Evolutionary conservation across 805 yeast species (phyloP).

Genomic region (Blastobotrys attinorum): DNA sequence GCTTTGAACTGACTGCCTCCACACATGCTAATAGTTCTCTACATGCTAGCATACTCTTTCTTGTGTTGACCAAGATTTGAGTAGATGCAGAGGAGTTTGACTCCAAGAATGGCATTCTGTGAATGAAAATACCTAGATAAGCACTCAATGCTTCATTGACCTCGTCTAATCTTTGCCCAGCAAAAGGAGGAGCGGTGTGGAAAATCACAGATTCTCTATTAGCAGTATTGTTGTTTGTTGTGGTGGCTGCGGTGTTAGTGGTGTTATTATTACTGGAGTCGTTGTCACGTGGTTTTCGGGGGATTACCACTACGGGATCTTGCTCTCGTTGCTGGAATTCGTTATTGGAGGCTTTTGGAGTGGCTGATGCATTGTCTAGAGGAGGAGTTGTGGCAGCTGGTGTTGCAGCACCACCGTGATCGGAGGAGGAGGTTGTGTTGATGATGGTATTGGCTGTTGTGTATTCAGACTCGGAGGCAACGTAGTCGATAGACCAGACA

Average conservation of each 20-base stretch:
- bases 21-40: slow-evolving; percentile 32
- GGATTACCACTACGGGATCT: neutral
- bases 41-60: slow-evolving; percentile 33
- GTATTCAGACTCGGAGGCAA: slow-evolving; percentile 3
- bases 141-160: slow-evolving; percentile 28
- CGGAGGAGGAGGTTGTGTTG: neutral
- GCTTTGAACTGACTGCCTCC: slow-evolving; percentile 24
- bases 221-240: neutral
- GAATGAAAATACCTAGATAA: slow-evolving; percentile 28
- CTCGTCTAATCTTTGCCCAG: slow-evolving; percentile 29
- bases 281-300: neutral
- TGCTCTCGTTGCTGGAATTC: neutral
- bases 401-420: neutral
- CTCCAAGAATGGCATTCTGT: slow-evolving; percentile 21
- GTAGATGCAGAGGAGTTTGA: slow-evolving; percentile 25
- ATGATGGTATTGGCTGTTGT: neutral
- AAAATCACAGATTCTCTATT: slow-evolving; percentile 21
- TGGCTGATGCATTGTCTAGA: neutral
- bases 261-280: neutral
- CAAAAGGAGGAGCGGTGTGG: slow-evolving; percentile 22
- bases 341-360: neutral
- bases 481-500: slow-evolving; percentile 21
- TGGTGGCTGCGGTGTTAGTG: slow-evolving; percentile 1
- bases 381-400: neutral
- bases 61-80: slow-evolving; percentile 28